Evolutionary conservation across 2,329 filamentous ascomycete species (phyloP).

Genomic region (Myriosclerotinia curreyana): DNA sequence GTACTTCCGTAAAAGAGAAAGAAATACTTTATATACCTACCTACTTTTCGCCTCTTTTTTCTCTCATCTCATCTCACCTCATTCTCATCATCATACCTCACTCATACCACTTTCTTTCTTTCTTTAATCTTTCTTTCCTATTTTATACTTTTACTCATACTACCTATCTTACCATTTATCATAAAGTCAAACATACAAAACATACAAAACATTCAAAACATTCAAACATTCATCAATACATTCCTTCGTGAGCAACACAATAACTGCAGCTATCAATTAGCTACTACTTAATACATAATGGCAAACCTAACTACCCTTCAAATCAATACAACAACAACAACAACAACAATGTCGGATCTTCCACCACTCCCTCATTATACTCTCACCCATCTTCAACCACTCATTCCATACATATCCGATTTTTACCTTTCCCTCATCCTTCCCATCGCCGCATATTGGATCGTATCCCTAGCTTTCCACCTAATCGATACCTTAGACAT

Average conservation of each 20-base stretch:
- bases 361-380: slow-evolving; percentile 85
- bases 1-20: not conserved
- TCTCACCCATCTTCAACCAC: slow-evolving; percentile 63
- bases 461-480: slow-evolving; percentile 76
- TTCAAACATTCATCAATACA: slow-evolving; percentile 24
- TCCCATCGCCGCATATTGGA: slow-evolving; percentile 86
- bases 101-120: not conserved
- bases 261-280: slow-evolving; percentile 32
- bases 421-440: slow-evolving; percentile 71
- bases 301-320: slow-evolving; percentile 48
- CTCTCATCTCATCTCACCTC: not conserved
- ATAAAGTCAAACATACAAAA: no score
- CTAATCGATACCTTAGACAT: slow-evolving; percentile 79
- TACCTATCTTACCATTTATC: slow-evolving; percentile 15
- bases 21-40: not conserved
- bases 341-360: slow-evolving; percentile 54
- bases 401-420: slow-evolving; percentile 78
- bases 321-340: slow-evolving; percentile 36
- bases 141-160: slow-evolving; percentile 7
- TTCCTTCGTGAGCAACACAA: slow-evolving; percentile 39
- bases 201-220: no score
- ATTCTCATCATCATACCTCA: no score
- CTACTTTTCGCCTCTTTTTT: not conserved
- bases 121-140: slow-evolving; percentile 10
- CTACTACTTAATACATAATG: slow-evolving; percentile 40